Conservation (phyloP, 1,284 basidiomycete genomes). For the Tilletia walkeri region DNA sequence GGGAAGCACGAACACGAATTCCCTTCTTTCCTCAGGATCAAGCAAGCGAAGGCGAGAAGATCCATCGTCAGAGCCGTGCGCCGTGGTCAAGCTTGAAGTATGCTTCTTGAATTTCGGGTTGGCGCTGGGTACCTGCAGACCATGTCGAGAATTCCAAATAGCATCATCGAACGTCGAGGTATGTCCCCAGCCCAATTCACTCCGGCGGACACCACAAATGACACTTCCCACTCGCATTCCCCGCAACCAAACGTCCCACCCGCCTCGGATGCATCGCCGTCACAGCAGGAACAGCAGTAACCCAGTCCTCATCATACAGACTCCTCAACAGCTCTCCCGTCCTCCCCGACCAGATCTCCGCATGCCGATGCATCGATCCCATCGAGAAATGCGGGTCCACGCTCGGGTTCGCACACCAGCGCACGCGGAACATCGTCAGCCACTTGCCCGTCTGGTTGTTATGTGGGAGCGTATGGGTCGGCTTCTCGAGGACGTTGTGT, state of each 20-base stretch:
- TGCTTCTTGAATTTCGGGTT: no score
- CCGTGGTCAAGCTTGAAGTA: no score
- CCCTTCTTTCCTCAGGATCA: no score
- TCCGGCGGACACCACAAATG: conserved; percentile 32
- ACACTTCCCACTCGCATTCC: conserved; percentile 45
- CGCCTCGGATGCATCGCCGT: conserved; percentile 45
- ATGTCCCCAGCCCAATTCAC: no score
- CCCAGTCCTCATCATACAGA: conserved; percentile 46
- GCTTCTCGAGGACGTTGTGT: conserved; percentile 32
- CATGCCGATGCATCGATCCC: conserved; percentile 48
- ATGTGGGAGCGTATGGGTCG: conserved; percentile 34
- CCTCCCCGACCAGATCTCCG: conserved; percentile 41
- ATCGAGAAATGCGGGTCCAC: conserved; percentile 48
- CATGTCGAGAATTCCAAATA: no score
- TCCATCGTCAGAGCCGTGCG: no score
- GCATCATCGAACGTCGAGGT: no score
- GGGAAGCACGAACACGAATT: no score
- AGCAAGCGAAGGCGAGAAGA: no score
- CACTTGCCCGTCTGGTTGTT: conserved; percentile 55
- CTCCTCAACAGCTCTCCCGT: conserved; percentile 41
- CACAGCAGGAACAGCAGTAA: conserved; percentile 52
- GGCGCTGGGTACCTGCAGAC: no score
- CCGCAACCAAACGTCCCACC: conserved; percentile 39
- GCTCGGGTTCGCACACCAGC: conserved; percentile 42
- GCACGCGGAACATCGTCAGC: conserved; percentile 52